phyloP scores from a whole-genome alignment of 345 rosid species.

The Hypericum androsaemum region DNA sequence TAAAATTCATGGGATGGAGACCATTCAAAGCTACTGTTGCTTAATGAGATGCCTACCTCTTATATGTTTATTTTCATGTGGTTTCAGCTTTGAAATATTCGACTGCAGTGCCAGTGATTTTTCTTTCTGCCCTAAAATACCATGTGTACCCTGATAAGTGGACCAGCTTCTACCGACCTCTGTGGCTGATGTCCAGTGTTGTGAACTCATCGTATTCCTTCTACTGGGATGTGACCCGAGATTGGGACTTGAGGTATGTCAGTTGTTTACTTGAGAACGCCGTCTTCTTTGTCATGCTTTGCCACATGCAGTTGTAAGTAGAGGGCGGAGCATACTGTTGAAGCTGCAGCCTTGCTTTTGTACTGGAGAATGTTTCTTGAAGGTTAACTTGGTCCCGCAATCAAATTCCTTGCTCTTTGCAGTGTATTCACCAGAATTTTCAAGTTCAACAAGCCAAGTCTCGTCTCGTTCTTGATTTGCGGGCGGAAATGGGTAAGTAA shows the following conservation, averaged over 20 bases:
- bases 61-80: conserved; percentile 23
- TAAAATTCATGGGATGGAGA: too few relatives aligned
- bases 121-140: conserved; percentile 90
- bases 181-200: conserved; percentile 80
- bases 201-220: conserved; percentile 79
- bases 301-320: neutral
- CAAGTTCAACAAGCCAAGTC: conserved; percentile 59
- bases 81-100: conserved; percentile 82
- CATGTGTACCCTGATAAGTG: conserved; percentile 66
- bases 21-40: conserved; percentile 1
- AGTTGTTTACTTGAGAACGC: neutral
- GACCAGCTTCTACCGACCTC: conserved; percentile 73
- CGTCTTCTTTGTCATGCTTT: neutral
- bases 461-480: conserved; percentile 40
- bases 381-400: too few relatives aligned
- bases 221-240: conserved; percentile 91
- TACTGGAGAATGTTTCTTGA: too few relatives aligned
- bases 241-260: conserved; percentile 90
- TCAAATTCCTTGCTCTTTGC: conserved; percentile 7
- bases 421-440: conserved; percentile 83
- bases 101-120: conserved; percentile 88
- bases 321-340: too few relatives aligned
- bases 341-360: too few relatives aligned
- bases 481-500: conserved; percentile 80
- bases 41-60: conserved; percentile 1